These are phyloP conservation scores for Penicillium sp. DNA, from an alignment of 2,329 filamentous ascomycete species.

Conservation along the genomic window DNA sequence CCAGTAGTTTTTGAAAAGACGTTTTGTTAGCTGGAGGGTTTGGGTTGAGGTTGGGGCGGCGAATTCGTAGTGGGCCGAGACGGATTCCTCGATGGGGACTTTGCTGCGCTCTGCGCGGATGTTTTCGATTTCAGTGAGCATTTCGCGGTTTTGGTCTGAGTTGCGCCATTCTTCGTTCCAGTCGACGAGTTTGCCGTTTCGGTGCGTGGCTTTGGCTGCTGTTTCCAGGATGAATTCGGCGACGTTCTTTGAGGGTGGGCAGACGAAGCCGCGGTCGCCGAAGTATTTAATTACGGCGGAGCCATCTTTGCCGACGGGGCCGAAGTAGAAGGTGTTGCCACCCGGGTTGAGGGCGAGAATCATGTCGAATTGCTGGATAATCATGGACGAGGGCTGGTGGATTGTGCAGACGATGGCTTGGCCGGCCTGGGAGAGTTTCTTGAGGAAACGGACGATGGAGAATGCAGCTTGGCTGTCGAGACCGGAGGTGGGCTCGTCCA, in stretches of 20 bases:
- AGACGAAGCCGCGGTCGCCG: constrained; percentile 62
- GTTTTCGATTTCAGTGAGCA: constrained; percentile 65
- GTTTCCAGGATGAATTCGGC: constrained; percentile 68
- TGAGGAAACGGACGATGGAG: constrained; percentile 67
- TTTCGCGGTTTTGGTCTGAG: constrained; percentile 59
- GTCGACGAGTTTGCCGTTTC: constrained; percentile 59
- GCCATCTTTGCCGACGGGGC: constrained; percentile 67
- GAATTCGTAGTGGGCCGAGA: constrained; percentile 54
- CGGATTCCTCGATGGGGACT: constrained; percentile 45
- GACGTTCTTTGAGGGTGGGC: constrained; percentile 65
- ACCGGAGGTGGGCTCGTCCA: constrained; percentile 71
- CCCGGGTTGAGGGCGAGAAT: constrained; percentile 68
- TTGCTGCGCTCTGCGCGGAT: constrained; percentile 61
- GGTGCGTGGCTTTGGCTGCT: constrained; percentile 57
- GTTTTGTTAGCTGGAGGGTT: constrained; percentile 65
- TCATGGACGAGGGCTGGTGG: constrained; percentile 67
- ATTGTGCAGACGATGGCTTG: constrained; percentile 74
- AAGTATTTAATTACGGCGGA: constrained; percentile 67
- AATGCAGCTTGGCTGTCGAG: constrained; percentile 69
- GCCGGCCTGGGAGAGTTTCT: constrained; percentile 65
- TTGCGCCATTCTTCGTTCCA: constrained; percentile 75
- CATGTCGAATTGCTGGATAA: constrained; percentile 73
- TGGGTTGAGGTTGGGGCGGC: constrained; percentile 65
- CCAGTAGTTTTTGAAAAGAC: constrained; percentile 73
- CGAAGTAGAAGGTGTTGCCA: constrained; percentile 73